Evolutionary conservation across 106 monocot genomes (phyloP).

Genomic region (Posidonia australis): DNA sequence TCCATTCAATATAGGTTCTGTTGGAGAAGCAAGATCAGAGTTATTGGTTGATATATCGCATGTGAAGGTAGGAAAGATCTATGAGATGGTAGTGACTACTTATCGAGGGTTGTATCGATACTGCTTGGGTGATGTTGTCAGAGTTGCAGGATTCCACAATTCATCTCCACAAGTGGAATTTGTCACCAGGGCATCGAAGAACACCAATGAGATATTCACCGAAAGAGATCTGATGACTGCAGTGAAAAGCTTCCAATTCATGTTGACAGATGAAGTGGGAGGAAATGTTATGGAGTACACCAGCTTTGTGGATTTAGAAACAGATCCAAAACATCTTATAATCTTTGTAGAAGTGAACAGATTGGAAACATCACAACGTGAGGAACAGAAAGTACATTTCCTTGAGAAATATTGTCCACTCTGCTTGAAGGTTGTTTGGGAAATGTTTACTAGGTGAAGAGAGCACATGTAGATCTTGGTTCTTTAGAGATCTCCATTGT

Average conservation of each 20-base stretch:
- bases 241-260: background rate
- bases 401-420: conserved; percentile 3
- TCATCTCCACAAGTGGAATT: conserved; percentile 43
- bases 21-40: background rate
- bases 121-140: conserved; percentile 49
- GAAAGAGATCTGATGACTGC: conserved; percentile 3
- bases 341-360: background rate
- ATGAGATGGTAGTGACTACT: conserved; percentile 39
- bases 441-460: conserved; percentile 20
- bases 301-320: background rate
- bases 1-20: conserved; percentile 10
- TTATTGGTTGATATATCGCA: conserved; percentile 25
- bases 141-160: conserved; percentile 45
- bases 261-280: background rate
- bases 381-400: background rate
- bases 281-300: conserved; percentile 2
- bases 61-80: conserved; percentile 27
- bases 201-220: background rate
- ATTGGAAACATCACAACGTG: background rate
- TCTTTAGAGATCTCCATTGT: conserved; percentile 31
- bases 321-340: conserved; percentile 18
- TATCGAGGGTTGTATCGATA: conserved; percentile 43
- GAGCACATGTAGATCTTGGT: conserved; percentile 25
- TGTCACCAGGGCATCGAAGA: conserved; percentile 5
- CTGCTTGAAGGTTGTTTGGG: conserved; percentile 30